Conservation (phyloP, 2,329 filamentous ascomycete species). For the Neobulgaria alba region DNA sequence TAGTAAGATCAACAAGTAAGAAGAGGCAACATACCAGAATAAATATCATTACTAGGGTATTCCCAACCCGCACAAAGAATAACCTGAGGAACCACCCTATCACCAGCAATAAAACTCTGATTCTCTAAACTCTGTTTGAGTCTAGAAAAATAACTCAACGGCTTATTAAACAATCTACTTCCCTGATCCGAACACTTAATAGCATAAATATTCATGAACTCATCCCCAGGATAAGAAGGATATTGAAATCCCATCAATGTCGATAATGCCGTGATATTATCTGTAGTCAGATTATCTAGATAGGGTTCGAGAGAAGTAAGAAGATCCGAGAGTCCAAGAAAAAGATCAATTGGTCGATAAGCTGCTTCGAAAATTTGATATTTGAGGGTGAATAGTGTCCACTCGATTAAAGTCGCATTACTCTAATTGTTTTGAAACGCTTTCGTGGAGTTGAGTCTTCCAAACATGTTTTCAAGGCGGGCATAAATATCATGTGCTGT, state of each 20-base stretch:
- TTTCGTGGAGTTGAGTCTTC: conserved; percentile 9
- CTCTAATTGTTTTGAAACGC: conserved; percentile 7
- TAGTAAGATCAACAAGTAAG: no score
- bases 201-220: background rate
- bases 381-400: conserved; percentile 4
- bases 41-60: no score
- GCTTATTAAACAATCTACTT: background rate
- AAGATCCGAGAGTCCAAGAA: background rate
- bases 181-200: background rate
- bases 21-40: no score
- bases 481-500: conserved; percentile 15
- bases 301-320: background rate
- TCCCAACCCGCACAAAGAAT: background rate
- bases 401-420: conserved; percentile 10
- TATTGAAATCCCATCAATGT: background rate
- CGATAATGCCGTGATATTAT: background rate
- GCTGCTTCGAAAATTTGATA: background rate
- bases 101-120: background rate
- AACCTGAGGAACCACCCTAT: background rate
- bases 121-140: background rate
- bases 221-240: background rate
- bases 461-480: conserved; percentile 10
- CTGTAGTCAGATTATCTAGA: background rate
- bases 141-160: background rate
- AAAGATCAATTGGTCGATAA: background rate